phyloP scores from a whole-genome alignment of 1,284 basidiomycete species.

The Apiotrichum montevideense region DNA sequence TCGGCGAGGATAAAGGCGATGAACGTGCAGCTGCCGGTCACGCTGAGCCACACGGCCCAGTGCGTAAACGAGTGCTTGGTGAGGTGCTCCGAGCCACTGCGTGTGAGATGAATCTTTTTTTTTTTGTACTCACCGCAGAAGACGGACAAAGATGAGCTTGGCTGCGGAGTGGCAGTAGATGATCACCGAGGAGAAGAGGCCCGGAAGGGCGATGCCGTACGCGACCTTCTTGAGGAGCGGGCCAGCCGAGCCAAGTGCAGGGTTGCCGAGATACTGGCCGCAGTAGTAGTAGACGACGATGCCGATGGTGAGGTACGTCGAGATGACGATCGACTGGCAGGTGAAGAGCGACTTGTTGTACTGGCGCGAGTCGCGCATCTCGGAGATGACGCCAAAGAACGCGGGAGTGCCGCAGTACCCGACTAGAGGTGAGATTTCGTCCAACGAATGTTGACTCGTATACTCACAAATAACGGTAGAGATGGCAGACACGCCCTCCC shows the following conservation, averaged over 20 bases:
- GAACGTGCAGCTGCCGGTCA: conserved; percentile 32
- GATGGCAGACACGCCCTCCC: conserved; percentile 20
- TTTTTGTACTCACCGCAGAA: conserved; percentile 11
- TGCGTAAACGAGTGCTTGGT: conserved; percentile 56
- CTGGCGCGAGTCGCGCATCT: conserved; percentile 34
- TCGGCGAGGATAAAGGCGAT: conserved; percentile 56
- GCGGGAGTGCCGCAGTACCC: conserved; percentile 24
- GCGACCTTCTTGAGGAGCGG: conserved; percentile 37
- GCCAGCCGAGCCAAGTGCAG: conserved; percentile 46
- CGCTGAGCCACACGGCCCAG: conserved; percentile 54
- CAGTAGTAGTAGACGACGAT: conserved; percentile 31
- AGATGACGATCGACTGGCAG: conserved; percentile 21
- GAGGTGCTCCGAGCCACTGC: conserved; percentile 52
- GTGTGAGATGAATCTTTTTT: no score
- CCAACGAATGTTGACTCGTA: background rate
- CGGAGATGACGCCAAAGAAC: conserved; percentile 33
- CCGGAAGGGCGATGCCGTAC: conserved; percentile 16
- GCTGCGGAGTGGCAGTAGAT: conserved; percentile 28
- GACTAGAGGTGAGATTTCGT: background rate
- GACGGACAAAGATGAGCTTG: conserved; percentile 33
- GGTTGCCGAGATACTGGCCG: conserved; percentile 42
- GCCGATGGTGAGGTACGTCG: conserved; percentile 16
- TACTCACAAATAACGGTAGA: conserved; percentile 19
- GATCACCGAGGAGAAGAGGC: conserved; percentile 22
- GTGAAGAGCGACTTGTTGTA: conserved; percentile 26